phyloP scores from a whole-genome alignment of 495 filamentous ascomycete species.

The Halenospora varia region DNA sequence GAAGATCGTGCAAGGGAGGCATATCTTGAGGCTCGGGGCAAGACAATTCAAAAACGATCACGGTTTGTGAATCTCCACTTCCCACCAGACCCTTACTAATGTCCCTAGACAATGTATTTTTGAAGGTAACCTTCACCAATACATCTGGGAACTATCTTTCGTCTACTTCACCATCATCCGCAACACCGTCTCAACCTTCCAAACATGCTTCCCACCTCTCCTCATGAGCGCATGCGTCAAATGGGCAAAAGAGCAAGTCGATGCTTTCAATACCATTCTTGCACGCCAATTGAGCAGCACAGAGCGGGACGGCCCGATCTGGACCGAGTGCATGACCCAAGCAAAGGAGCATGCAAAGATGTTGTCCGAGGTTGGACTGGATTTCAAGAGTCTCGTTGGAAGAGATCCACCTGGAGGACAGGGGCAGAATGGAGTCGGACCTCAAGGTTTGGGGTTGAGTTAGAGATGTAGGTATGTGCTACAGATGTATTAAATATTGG shows the following conservation, averaged over 20 bases:
- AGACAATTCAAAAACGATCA: conserved; percentile 72
- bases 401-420: conserved; percentile 9
- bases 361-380: conserved; percentile 80
- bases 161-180: conserved; percentile 93
- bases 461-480: too few species aligned
- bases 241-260: conserved; percentile 92
- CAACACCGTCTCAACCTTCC: conserved; percentile 85
- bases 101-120: conserved; percentile 77
- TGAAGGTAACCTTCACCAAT: conserved; percentile 83
- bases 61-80: conserved; percentile 50
- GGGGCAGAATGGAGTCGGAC: conserved; percentile 1
- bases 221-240: conserved; percentile 91
- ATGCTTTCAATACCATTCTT: conserved; percentile 81
- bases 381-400: conserved; percentile 74
- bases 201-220: conserved; percentile 78
- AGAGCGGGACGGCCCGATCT: conserved; percentile 64
- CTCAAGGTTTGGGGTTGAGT: conserved; percentile 18
- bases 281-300: conserved; percentile 76
- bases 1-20: conserved; percentile 85
- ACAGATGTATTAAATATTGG: too few species aligned
- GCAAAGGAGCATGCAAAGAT: conserved; percentile 76
- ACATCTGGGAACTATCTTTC: conserved; percentile 94
- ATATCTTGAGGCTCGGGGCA: conserved; percentile 73
- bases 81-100: conserved; percentile 1
- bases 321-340: conserved; percentile 78